phyloP scores from a whole-genome alignment of 2,329 filamentous ascomycete genomes.

The Beauveria asiatica region DNA sequence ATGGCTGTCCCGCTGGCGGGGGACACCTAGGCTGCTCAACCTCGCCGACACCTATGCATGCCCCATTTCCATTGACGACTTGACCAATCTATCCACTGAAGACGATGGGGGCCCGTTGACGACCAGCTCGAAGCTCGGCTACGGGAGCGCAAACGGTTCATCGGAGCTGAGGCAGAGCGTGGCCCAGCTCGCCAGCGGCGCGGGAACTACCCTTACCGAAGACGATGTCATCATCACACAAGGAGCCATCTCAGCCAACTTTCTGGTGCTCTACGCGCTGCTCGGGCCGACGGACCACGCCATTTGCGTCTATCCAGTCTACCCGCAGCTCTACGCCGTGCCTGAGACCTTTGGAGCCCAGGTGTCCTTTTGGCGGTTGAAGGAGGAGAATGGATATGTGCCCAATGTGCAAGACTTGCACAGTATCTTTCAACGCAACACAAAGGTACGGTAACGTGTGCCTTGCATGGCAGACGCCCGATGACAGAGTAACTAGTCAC shows the following conservation, averaged over 20 bases:
- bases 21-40: conserved; percentile 51
- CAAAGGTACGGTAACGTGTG: conserved; percentile 49
- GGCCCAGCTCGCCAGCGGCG: conserved; percentile 54
- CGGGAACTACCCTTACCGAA: conserved; percentile 33
- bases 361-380: conserved; percentile 67
- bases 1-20: conserved; percentile 57
- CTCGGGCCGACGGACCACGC: conserved; percentile 71
- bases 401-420: conserved; percentile 60
- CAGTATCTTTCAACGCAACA: conserved; percentile 55
- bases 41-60: conserved; percentile 73
- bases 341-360: conserved; percentile 67
- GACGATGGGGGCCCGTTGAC: conserved; percentile 35
- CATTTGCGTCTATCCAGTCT: conserved; percentile 78
- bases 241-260: conserved; percentile 80
- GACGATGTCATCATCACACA: conserved; percentile 69
- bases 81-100: conserved; percentile 50
- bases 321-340: conserved; percentile 74
- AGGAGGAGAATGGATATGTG: conserved; percentile 54
- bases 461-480: not conserved
- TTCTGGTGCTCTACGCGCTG: conserved; percentile 66
- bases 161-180: conserved; percentile 54
- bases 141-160: conserved; percentile 65
- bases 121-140: conserved; percentile 53
- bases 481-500: conserved; percentile 16
- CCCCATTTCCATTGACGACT: conserved; percentile 63